Evolutionary conservation across 768 basidiomycete species (phyloP).

Genomic region (Lactarius vividus): DNA sequence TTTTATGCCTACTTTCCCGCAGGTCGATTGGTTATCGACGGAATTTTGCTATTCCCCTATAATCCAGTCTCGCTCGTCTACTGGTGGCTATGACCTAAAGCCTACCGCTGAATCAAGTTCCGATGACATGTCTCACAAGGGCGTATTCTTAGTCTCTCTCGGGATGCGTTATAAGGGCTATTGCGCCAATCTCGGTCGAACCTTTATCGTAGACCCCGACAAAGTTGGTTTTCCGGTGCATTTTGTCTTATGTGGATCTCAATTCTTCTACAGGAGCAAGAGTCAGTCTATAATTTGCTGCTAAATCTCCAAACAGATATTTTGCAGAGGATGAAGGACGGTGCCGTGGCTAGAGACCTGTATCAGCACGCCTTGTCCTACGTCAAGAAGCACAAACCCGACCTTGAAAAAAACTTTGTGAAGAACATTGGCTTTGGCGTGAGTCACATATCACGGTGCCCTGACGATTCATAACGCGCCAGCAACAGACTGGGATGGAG

Average conservation of each 20-base stretch:
- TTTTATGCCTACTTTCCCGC: conserved; percentile 18
- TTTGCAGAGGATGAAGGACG: conserved; percentile 74
- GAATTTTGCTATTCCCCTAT: conserved; percentile 96
- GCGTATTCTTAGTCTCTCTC: conserved; percentile 82
- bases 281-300: conserved; percentile 78
- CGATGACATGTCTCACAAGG: conserved; percentile 81
- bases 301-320: conserved; percentile 76
- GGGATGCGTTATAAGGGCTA: conserved; percentile 93
- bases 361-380: conserved; percentile 72
- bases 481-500: conserved; percentile 83
- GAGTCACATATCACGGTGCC: conserved; percentile 32
- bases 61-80: conserved; percentile 87
- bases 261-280: conserved; percentile 68
- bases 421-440: conserved; percentile 93
- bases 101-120: conserved; percentile 83
- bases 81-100: conserved; percentile 82
- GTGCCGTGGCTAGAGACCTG: conserved; percentile 71
- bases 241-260: conserved; percentile 4
- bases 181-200: conserved; percentile 88
- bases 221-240: conserved; percentile 47
- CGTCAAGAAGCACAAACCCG: conserved; percentile 74
- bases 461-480: conserved; percentile 1
- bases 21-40: conserved; percentile 87
- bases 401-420: conserved; percentile 78
- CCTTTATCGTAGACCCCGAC: conserved; percentile 92